Evolutionary conservation across 148 eudicot genomes (phyloP), one percentile per base, ranked within the genome.

Genomic region (Dianthus caryophyllus): DNA sequence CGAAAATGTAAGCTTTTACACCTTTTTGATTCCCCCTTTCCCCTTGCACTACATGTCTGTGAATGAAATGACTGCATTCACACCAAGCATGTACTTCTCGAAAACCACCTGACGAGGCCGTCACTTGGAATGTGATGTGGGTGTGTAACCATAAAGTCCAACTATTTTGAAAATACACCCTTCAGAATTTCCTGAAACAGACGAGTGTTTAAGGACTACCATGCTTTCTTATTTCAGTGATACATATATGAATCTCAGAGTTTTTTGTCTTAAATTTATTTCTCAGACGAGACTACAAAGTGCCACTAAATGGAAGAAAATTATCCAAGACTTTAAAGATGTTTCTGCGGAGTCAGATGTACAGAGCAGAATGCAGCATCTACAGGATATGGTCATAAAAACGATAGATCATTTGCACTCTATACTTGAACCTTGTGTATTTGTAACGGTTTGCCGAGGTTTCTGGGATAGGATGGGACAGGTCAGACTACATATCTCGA

Each of bases 391-490:
- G 63, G 64, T 89, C 27, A 39, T 66, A 31, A 76, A 72, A 56
- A 81, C 86, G 38, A 75, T 87, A 10, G 76, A 73, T 67, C 78
- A 87, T 69, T 87, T 89, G 70, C 86, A 84, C 66, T 68, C 75
- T 9, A 69, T 84, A 36, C 73, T 89, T 49, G 92, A 89, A 30
- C 73, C 74, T 17, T 66, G 66, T 49, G 85, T 89, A 39, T 84
- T 89, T 64, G 56, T 87, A 49, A 64, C 76, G 14, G 63, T 87
- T 58, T 81, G 81, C 61, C 83, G 89, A 73, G 89, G 84, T 65
- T 80, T 84, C 77, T 89, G 96, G 96, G 96, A 89, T 78, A 82
- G 80, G 55, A 79, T 87, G 85, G 96, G 96, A 47, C 87, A 89
- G 79, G 79, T 76, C 49, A 60, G 71, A 41, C 38, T 29, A 63